These are phyloP conservation scores for Lomentospora prolificans DNA, from an alignment of 2,329 filamentous ascomycete species.

Conservation along the genomic window DNA sequence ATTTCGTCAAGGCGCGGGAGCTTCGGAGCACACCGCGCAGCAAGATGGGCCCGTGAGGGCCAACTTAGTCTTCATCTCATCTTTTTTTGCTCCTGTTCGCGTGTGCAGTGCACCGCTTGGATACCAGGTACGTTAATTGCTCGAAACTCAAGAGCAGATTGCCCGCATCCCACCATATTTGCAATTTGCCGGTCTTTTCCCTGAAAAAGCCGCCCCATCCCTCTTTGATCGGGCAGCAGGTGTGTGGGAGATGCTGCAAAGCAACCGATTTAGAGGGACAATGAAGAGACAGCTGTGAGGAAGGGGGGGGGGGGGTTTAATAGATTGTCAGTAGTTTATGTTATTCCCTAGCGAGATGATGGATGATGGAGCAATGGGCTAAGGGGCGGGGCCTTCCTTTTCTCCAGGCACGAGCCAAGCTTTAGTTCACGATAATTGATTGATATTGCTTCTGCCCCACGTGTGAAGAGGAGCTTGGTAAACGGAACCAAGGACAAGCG, in stretches of 20 bases:
- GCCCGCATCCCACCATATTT: background rate
- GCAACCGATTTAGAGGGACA: no score
- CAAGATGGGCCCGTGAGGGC: no score
- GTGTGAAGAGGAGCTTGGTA: no score
- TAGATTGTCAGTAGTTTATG: background rate
- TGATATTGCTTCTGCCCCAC: background rate
- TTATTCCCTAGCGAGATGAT: constrained; percentile 1
- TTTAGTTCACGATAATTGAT: background rate
- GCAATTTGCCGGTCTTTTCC: background rate
- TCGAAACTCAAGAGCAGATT: no score
- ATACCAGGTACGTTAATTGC: background rate
- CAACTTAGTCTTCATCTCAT: no score
- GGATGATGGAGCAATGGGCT: background rate
- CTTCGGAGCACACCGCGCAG: background rate
- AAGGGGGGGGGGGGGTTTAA: background rate
- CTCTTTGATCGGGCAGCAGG: background rate
- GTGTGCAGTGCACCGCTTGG: no score
- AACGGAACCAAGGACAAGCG: no score
- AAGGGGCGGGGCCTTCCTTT: background rate
- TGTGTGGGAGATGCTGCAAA: no score
- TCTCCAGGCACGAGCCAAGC: background rate
- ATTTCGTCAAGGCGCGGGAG: background rate
- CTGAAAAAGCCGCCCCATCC: background rate
- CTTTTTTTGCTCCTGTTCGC: no score
- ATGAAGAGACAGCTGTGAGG: background rate